Percentiles rank a stretch among this genome's conserved stretches.
Evolutionary conservation across 2,329 filamentous ascomycete species (phyloP).

Genomic region (Aspergillus sp.): DNA sequence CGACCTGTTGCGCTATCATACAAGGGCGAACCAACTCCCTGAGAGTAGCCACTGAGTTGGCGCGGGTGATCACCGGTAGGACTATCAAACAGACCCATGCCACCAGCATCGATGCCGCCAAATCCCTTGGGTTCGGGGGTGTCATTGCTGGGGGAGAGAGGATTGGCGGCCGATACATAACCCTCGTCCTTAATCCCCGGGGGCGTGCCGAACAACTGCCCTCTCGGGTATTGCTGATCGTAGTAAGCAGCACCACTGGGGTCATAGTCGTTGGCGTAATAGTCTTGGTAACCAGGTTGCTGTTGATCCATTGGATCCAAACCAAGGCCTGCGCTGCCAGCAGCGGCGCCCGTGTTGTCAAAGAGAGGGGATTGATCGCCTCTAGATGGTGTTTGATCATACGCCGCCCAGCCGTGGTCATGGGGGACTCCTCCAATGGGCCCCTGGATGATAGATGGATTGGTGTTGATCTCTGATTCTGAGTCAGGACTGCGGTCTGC

Average conservation of each 20-base stretch:
- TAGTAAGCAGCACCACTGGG: slow-evolving; percentile 36
- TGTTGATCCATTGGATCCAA: slow-evolving; percentile 57
- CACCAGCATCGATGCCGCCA: slow-evolving; percentile 55
- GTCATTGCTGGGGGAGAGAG: slow-evolving; percentile 49
- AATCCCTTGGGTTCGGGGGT: slow-evolving; percentile 51
- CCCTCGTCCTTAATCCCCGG: slow-evolving; percentile 78
- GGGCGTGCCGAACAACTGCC: slow-evolving; percentile 49
- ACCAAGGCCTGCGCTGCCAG: slow-evolving; percentile 55
- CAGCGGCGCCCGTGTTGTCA: slow-evolving; percentile 43
- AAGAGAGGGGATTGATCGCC: slow-evolving; percentile 31
- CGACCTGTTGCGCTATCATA: slow-evolving; percentile 87
- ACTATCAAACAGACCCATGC: slow-evolving; percentile 53
- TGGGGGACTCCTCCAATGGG: slow-evolving; percentile 60
- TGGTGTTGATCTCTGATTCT: slow-evolving; percentile 69
- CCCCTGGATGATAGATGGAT: slow-evolving; percentile 79
- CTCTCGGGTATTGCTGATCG: slow-evolving; percentile 34
- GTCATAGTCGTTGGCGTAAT: slow-evolving; percentile 51
- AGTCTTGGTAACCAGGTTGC: slow-evolving; percentile 58
- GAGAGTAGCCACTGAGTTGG: slow-evolving; percentile 83
- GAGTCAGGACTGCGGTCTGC: slow-evolving; percentile 45
- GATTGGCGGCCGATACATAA: slow-evolving; percentile 77
- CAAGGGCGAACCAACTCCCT: slow-evolving; percentile 83
- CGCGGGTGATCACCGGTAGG: slow-evolving; percentile 52
- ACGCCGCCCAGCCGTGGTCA: slow-evolving; percentile 56
- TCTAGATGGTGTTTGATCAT: slow-evolving; percentile 55